Percentiles rank a stretch among this genome's conserved stretches.
Conservation (phyloP, 2,329 filamentous ascomycete species). For the Xylaria sp. region DNA sequence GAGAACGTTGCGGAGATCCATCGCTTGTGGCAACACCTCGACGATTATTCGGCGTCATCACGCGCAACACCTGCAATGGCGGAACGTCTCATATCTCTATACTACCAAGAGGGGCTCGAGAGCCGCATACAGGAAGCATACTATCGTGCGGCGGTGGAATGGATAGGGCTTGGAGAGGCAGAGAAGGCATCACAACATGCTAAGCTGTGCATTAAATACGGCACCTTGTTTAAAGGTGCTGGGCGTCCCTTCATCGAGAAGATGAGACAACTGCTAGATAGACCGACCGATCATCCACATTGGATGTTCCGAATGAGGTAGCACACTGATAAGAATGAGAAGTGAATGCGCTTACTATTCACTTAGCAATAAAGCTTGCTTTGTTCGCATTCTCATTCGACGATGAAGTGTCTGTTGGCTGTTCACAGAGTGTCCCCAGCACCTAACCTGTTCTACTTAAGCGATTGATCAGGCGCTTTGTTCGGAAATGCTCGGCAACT, state of each 20-base stretch:
- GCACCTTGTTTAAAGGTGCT: slow-evolving; percentile 40
- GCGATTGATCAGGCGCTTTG: slow-evolving; percentile 13
- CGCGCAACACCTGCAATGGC: slow-evolving; percentile 41
- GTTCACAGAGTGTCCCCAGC: too few relatives aligned
- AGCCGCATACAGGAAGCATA: slow-evolving; percentile 44
- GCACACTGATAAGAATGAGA: background rate
- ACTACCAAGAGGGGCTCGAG: slow-evolving; percentile 43
- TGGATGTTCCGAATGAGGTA: slow-evolving; percentile 33
- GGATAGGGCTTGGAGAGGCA: slow-evolving; percentile 44
- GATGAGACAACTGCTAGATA: slow-evolving; percentile 30
- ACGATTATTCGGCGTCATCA: slow-evolving; percentile 44
- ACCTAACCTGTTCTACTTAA: background rate
- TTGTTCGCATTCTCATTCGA: background rate
- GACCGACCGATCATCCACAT: slow-evolving; percentile 26
- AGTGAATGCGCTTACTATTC: background rate
- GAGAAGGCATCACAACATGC: slow-evolving; percentile 43
- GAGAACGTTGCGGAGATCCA: slow-evolving; percentile 22
- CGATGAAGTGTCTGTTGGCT: background rate
- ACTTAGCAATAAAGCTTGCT: background rate
- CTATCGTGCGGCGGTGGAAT: slow-evolving; percentile 48
- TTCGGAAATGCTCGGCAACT: slow-evolving; percentile 16
- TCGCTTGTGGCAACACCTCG: slow-evolving; percentile 34
- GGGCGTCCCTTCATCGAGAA: slow-evolving; percentile 43
- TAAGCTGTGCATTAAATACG: slow-evolving; percentile 34
- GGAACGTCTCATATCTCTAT: slow-evolving; percentile 45